Evolutionary conservation across 2,329 filamentous ascomycete genomes (phyloP).

Genomic region (Scedosporium minutisporum): DNA sequence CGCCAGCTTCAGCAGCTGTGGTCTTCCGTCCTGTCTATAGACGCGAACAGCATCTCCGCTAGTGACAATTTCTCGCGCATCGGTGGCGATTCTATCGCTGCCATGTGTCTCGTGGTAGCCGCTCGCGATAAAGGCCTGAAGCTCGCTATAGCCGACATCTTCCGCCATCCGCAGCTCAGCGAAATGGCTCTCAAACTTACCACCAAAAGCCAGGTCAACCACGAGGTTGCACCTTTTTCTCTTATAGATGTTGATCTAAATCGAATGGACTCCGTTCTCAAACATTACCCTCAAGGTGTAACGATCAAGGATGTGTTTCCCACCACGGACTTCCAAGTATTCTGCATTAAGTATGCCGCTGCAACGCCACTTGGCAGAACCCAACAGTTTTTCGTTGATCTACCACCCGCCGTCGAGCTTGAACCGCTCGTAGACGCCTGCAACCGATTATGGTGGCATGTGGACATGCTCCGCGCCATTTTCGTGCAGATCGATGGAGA

Average conservation of each 20-base stretch:
- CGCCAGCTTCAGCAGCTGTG: not conserved
- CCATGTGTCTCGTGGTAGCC: not conserved
- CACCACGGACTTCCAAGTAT: not conserved
- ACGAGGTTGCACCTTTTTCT: not conserved
- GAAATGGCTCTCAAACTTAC: not conserved
- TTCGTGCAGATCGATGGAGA: too few species aligned
- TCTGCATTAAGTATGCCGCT: not conserved
- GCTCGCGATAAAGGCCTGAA: not conserved
- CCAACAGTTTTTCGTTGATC: too few species aligned
- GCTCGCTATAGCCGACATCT: not conserved
- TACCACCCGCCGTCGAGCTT: too few species aligned
- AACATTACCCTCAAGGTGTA: conserved; percentile 26
- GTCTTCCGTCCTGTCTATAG: not conserved
- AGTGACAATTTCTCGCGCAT: not conserved
- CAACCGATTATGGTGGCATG: too few species aligned
- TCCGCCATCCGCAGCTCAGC: not conserved
- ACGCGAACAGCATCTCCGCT: not conserved
- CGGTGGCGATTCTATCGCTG: not conserved
- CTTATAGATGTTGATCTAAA: too few species aligned
- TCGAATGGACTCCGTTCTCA: too few species aligned
- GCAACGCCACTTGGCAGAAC: too few species aligned
- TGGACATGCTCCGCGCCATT: too few species aligned
- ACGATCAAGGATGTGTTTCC: conserved; percentile 7
- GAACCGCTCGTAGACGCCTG: too few species aligned
- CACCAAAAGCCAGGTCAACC: not conserved